Percentiles rank a stretch among this genome's conserved stretches.
phyloP scores from a whole-genome alignment of 208 protist genomes.

The Endotrypanum monterogeii region DNA sequence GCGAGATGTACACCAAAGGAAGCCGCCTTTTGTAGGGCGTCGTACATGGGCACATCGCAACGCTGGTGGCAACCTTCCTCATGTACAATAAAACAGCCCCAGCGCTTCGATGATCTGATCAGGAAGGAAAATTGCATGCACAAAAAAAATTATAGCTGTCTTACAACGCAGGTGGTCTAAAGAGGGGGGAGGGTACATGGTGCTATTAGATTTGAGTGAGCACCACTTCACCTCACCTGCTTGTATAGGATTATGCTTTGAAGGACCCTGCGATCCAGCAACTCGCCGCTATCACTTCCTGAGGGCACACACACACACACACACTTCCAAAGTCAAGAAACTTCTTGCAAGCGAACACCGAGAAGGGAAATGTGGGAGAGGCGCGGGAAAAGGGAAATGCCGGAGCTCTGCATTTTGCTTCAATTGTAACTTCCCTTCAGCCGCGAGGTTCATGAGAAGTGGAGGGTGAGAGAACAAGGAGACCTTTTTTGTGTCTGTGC shows the following conservation, averaged over 20 bases:
- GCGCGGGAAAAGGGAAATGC: too few species aligned
- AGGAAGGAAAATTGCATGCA: conserved; percentile 1
- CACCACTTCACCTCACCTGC: background rate
- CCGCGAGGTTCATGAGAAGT: too few species aligned
- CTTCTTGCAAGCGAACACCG: too few species aligned
- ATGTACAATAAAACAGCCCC: conserved; percentile 7
- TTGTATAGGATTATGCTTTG: background rate
- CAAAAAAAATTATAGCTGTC: background rate
- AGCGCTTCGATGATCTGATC: background rate
- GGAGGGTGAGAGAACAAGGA: background rate
- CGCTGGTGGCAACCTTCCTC: background rate
- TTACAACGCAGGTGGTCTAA: background rate
- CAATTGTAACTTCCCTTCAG: too few species aligned
- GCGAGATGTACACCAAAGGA: background rate
- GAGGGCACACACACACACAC: background rate
- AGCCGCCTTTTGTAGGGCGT: background rate
- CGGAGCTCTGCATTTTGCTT: too few species aligned
- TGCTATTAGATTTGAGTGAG: background rate
- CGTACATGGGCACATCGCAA: background rate
- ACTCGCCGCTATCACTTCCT: background rate
- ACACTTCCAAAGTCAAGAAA: too few species aligned
- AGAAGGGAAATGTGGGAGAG: too few species aligned
- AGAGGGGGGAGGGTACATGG: too few species aligned
- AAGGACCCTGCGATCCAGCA: background rate
- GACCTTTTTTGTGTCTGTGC: background rate